Evolutionary conservation across 768 basidiomycete genomes (phyloP), one percentile per base, ranked within the genome.

Genomic region (Tephrocybe rancida): DNA sequence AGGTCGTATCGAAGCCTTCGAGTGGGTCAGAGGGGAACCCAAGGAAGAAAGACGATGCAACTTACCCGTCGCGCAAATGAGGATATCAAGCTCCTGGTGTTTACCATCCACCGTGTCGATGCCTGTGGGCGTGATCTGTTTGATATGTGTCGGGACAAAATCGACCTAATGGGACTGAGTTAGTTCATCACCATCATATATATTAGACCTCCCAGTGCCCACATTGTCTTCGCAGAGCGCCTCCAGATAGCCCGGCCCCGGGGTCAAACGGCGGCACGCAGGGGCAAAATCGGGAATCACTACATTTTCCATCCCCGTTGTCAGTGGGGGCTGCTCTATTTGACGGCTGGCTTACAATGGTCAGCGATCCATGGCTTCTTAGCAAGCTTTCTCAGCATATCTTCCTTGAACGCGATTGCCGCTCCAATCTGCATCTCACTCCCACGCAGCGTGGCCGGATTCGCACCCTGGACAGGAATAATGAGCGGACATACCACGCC

Each of bases 231-330:
- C 75, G 54, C 80, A 82, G 2, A 88, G 67, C 0, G 86, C 82
- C 58, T 87, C 84, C 27, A 88, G 74, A 62, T 85, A 88, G 5
- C 86, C 85, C 9, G 83, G 83, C 0, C 85, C 86, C 1, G 85
- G 84, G 0, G 87, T 88, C 44, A 87, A 66, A n/a, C 86, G 74
- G 24, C 85, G 74, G 66, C 85, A 88, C 4, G 71, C 76, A 14
- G 85, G 78, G 5, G 78, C 70, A 58, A 86, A 87, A 42, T 79
- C 70, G 11, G 86, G 84, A 22, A 85, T 72, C n/a, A 86, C 82
- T 84, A 42, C 22, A 54, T 26, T 22, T 13, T 35, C 45, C 50
- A n/a, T n/a, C n/a, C n/a, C n/a, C n/a, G 22, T 32, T 16, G 54
- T 34, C 34, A 38, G 19, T 26, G 22, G 5, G 21, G n/a, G 1